Base-by-base conservation (phyloP, 768 basidiomycete species). In the Russula earlei region DNA sequence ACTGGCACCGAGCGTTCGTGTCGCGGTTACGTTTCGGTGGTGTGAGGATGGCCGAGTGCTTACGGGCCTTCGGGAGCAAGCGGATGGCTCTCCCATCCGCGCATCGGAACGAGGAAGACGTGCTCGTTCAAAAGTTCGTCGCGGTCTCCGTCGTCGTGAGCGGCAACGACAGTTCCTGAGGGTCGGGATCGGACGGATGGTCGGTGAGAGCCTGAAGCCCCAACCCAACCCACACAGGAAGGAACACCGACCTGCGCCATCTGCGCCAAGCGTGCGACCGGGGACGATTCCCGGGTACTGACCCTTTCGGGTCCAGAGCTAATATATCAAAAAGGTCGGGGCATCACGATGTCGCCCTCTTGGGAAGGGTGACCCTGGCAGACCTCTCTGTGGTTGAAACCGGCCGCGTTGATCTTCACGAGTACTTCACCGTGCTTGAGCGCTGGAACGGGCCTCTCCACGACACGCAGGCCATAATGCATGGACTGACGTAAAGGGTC, bases 281-380 rank as follows among this genome's bases (percentile, higher is more conserved):
- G 78, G 66, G 2, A 68, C 69, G 43, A 89, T 82, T 9, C 73
- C 72, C 0, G 87, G 86, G 63, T 91, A 89, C 64, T 72, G 69
- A 10, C 84, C 84, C 54, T 75, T 77, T 22, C 85, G 75, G 33
- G 86, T 80, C 88, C 88, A 91, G 11, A 87, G 71, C 87, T 91
- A 59, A 36, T 7, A 33, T 7, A 33, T 5, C 5, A 12, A 15
- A 36, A 36, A 36, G 34, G 10, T 36, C 15, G 12, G 34, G 4
- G 11, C 14, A 15, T 36, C 34, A 14, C 34, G 10, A 11, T 15
- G 14, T 15, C 20, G 11, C 12, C 14, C 25, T 19, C 6, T 33
- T 7, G 4, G 10, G 8, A 45, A n/a, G n/a, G n/a, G 43, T 34
- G 3, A 22, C 10, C 20, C 22, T 47, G 14, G 29, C 46, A 34